phyloP scores from a whole-genome alignment of 306 rosid species.

The Glycyrrhiza uralensis region DNA sequence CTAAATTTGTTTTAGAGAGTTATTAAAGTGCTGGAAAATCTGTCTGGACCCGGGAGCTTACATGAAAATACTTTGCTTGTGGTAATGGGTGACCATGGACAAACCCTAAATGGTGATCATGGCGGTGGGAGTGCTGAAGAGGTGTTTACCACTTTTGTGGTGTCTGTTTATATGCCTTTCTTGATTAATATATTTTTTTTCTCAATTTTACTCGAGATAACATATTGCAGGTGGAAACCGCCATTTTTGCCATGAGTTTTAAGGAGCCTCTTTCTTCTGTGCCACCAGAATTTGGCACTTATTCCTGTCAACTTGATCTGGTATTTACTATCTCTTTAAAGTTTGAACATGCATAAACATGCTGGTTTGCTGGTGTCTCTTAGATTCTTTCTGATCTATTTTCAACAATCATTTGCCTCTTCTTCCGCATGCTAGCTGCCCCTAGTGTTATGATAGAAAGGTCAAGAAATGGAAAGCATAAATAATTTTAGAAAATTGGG shows the following conservation, averaged over 20 bases:
- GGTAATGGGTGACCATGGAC: conserved; percentile 99
- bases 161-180: conserved; percentile 9
- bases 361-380: conserved; percentile 21
- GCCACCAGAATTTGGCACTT: conserved; percentile 48
- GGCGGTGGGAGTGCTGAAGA: conserved; percentile 99
- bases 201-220: conserved; percentile 15
- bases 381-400: background rate
- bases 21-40: conserved; percentile 64
- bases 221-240: conserved; percentile 77
- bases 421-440: conserved; percentile 9
- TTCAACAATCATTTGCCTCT: conserved; percentile 15
- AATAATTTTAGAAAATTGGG: background rate
- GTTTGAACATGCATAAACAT: conserved; percentile 10
- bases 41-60: conserved; percentile 73
- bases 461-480: background rate
- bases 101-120: conserved; percentile 95
- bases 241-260: conserved; percentile 81
- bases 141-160: conserved; percentile 39
- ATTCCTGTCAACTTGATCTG: conserved; percentile 56
- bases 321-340: conserved; percentile 46
- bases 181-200: background rate
- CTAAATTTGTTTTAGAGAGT: conserved; percentile 58
- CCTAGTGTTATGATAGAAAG: conserved; percentile 1
- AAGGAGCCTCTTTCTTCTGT: conserved; percentile 52
- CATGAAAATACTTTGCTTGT: conserved; percentile 91